Percentiles rank a stretch among this genome's conserved stretches.
Conservation (phyloP, 306 rosid species). For the Vicia faba region DNA sequence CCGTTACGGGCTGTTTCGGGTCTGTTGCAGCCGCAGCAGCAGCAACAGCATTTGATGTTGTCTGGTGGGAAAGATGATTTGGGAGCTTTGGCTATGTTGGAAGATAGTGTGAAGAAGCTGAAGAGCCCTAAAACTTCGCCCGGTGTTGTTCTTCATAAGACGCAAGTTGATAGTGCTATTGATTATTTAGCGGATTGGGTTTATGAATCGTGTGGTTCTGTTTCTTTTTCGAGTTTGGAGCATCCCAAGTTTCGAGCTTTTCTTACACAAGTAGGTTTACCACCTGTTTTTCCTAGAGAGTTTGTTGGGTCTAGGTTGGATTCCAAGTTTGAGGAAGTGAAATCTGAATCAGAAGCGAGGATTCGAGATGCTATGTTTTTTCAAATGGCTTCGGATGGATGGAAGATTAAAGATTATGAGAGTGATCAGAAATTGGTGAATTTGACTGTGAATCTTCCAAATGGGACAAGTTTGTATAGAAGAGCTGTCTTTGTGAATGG, state of each 20-base stretch:
- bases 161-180: slow-evolving; percentile 67
- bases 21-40: slow-evolving; percentile 47
- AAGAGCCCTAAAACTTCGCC: slow-evolving; percentile 92
- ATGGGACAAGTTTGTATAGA: slow-evolving; percentile 89
- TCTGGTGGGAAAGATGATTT: slow-evolving; percentile 94
- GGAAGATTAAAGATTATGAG: slow-evolving; percentile 54
- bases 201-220: slow-evolving; percentile 77
- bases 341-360: slow-evolving; percentile 74
- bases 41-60: slow-evolving; percentile 65
- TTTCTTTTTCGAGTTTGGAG: slow-evolving; percentile 72
- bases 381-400: slow-evolving; percentile 81
- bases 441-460: slow-evolving; percentile 79
- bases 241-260: slow-evolving; percentile 87
- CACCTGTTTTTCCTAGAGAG: slow-evolving; percentile 61
- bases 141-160: slow-evolving; percentile 64
- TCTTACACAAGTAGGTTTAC: slow-evolving; percentile 79
- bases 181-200: slow-evolving; percentile 87
- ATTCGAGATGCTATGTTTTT: slow-evolving; percentile 91
- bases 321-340: slow-evolving; percentile 66
- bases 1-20: slow-evolving; percentile 47
- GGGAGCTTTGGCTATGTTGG: slow-evolving; percentile 91
- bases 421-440: slow-evolving; percentile 63
- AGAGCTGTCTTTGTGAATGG: slow-evolving; percentile 70
- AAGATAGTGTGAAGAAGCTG: slow-evolving; percentile 91
- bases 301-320: slow-evolving; percentile 60